Base-by-base conservation (phyloP, 352 stramenopile species). In the Phytophthora pisi region DNA sequence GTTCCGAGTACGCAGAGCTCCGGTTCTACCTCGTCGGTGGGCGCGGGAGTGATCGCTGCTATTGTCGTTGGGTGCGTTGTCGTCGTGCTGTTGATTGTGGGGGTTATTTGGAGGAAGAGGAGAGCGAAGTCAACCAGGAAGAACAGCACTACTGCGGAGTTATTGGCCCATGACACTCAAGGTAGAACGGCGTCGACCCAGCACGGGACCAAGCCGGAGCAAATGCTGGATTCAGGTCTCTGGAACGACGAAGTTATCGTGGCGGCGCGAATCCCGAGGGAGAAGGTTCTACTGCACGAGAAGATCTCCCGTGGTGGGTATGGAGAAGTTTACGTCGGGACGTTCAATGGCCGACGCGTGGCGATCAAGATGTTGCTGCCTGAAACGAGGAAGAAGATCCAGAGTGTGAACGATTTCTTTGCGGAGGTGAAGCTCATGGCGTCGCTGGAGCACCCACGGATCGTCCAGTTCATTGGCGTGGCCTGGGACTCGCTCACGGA, bases 351-450 rank as follows among this genome's bases (percentile, higher is more conserved):
- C 5, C 45, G 81, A 23, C 43, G 45, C 0, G 77, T 88, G 16
- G 79, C 75, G 2, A 75, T 88, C 56, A 88, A 86, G 52, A 76
- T 84, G 59, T 24, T 75, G 23, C 47, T 68, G 9, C 62, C 62
- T 0, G 67, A 70, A 6, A 71, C 62, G 5, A 46, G 67, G 3
- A 70, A 70, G 30, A 34, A 49, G 3, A 63, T 75, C 10, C 59
- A 70, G 20, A 66, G 77, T 36, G 79, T 86, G 34, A 72, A 81
- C 16, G 64, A 70, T 1, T 86, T 88, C 23, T 23, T 83, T 24
- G 55, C 52, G 0, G 81, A 90, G 26, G 70, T 90, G 18, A 81
- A 82, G 52, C 49, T 85, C 9, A 81, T 88, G 67, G 69, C 78
- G 0, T 64, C 61, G 1, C 18, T 90, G 6, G 74, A 86, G n/a